Conservation (phyloP, 2,329 filamentous ascomycete genomes). For the Nothophaeocryptopus gaeumannii region DNA sequence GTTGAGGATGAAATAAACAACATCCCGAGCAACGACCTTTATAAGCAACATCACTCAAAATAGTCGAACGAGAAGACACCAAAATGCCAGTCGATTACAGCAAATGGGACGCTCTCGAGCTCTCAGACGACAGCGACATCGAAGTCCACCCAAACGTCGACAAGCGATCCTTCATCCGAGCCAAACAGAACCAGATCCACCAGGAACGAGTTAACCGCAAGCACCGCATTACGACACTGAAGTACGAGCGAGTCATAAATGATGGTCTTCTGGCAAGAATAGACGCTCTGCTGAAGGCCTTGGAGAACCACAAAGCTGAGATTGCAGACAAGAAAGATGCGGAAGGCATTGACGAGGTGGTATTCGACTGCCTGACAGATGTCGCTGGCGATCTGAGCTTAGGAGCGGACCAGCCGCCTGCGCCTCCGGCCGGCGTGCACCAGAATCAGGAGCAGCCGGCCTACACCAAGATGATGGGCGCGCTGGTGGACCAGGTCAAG, state of each 20-base stretch:
- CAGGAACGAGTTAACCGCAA: constrained; percentile 81
- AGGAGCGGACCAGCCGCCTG: constrained; percentile 70
- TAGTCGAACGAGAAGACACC: not conserved
- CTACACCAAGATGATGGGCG: constrained; percentile 98
- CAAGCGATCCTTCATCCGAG: constrained; percentile 96
- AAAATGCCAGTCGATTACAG: constrained; percentile 65
- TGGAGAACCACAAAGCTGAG: constrained; percentile 67
- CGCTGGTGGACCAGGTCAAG: constrained; percentile 91
- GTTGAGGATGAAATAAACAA: not conserved
- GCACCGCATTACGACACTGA: constrained; percentile 83
- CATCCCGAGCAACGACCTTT: not conserved
- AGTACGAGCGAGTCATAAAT: constrained; percentile 91
- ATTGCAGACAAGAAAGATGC: constrained; percentile 56
- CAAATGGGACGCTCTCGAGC: constrained; percentile 86
- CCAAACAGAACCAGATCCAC: constrained; percentile 97
- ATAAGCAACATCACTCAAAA: not conserved
- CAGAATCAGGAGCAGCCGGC: constrained; percentile 70
- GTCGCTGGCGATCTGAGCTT: constrained; percentile 60
- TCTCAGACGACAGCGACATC: constrained; percentile 96
- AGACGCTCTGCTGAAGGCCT: constrained; percentile 68
- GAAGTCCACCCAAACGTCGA: constrained; percentile 99
- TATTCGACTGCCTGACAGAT: constrained; percentile 88
- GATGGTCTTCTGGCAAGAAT: constrained; percentile 85
- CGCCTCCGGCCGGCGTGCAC: constrained; percentile 77
- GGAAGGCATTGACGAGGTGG: constrained; percentile 71